These are phyloP conservation scores for Coelastrella sp. DNA, from an alignment of 139 green algal genomes.

Conservation along the genomic window DNA sequence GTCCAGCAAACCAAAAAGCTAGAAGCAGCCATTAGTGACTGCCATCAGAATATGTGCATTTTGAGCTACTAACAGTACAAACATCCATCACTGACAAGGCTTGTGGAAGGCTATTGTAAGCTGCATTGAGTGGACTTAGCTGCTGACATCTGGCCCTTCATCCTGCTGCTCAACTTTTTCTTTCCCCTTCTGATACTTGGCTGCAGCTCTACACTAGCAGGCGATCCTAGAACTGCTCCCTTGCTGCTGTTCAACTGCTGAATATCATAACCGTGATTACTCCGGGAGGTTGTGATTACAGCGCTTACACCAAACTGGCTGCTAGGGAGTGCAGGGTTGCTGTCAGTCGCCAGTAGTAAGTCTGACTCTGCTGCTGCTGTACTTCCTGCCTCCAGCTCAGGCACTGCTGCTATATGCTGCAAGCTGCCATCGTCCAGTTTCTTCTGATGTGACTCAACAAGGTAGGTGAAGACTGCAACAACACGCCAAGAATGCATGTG, in stretches of 20 bases:
- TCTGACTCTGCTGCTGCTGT: neutral
- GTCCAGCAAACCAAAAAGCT: too few species aligned
- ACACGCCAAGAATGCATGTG: neutral
- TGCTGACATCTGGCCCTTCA: slow-evolving; percentile 34
- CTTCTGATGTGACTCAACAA: slow-evolving; percentile 66
- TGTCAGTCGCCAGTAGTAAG: too few species aligned
- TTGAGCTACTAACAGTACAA: too few species aligned
- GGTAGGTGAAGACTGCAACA: slow-evolving; percentile 69
- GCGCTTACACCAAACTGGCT: neutral
- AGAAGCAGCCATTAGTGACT: too few species aligned
- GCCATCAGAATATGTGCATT: too few species aligned
- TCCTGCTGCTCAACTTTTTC: slow-evolving; percentile 60
- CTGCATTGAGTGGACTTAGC: slow-evolving; percentile 27
- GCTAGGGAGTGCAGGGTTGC: neutral
- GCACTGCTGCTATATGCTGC: neutral
- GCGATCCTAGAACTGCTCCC: slow-evolving; percentile 3
- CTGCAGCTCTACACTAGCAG: slow-evolving; percentile 54
- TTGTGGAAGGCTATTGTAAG: slow-evolving; percentile 28
- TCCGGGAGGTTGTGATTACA: too few species aligned
- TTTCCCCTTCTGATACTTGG: slow-evolving; percentile 66
- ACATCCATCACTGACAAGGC: too few species aligned
- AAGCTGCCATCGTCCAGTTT: slow-evolving; percentile 57
- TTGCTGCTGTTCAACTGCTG: neutral
- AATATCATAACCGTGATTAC: neutral
- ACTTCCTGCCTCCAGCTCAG: neutral